Base-by-base conservation (phyloP, 805 yeast genomes). In the Candida sphagnicola region DNA sequence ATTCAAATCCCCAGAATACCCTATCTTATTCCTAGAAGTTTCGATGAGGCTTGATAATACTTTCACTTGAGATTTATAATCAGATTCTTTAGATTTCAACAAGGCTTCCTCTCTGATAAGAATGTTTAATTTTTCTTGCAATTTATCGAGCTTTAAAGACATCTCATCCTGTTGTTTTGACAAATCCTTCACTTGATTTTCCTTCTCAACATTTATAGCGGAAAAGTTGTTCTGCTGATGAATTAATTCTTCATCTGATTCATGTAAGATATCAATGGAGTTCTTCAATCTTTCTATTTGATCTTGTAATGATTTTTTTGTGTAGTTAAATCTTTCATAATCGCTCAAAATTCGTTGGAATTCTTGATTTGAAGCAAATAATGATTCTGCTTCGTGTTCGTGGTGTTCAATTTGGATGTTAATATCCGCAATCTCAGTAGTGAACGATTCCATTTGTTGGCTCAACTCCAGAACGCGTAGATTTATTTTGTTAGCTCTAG, bases 361-460 rank as follows among this genome's bases (percentile, higher is more conserved):
- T 41, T 84, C 83, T 54, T 87, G 96, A 52, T 87, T 86, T 1
- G 86, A 71, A 35, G 78, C 76, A 59, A 88, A 89, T 11, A 90
- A 63, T 11, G 54, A 54, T 34, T 84, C 82, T 3, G 87, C 72
- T 47, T 82, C 76, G 28, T 59, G 57, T n/a, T 82, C 80, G 2
- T 80, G 67, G 3, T 55, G 55, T 13, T 71, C 70, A 36, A 90
- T 71, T 42, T 78, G 62, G 5, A 47, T 41, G 34, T 78, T 75
- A 10, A 85, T 56, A 1, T 49, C 52, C 1, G 64, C 70, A 3
- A 82, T 78, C 38, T 82, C 63, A 4, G 50, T 54, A 17, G 70
- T 65, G 41, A 73, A 78, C 1, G 41, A 44, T 1, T 69, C 72
- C 1, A 82, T 72, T 26, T 73, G 65, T 0, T 47, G 42, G 14